Conservation (phyloP, 2,329 filamentous ascomycete genomes). For the Neopestalotiopsis clavispora region DNA sequence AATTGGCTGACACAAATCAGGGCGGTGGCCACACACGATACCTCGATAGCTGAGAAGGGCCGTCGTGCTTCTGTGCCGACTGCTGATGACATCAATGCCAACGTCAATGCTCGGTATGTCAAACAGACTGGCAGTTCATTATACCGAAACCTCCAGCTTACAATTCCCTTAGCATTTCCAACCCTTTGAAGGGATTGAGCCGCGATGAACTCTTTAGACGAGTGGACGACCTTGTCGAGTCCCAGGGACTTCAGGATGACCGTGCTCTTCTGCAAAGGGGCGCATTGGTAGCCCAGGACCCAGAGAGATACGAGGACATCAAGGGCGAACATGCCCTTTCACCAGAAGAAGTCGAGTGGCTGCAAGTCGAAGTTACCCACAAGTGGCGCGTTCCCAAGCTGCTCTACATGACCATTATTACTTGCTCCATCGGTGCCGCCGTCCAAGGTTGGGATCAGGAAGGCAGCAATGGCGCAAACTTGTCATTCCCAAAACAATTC, state of each 20-base stretch:
- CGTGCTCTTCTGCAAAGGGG: conserved; percentile 26
- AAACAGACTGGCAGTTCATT: neutral
- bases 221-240: conserved; percentile 42
- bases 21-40: conserved; percentile 23
- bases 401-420: conserved; percentile 67
- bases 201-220: conserved; percentile 53
- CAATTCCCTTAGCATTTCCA: conserved; percentile 47
- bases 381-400: conserved; percentile 70
- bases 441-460: conserved; percentile 54
- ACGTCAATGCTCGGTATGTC: conserved; percentile 51
- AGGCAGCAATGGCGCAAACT: conserved; percentile 44
- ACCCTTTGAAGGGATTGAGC: conserved; percentile 61
- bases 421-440: conserved; percentile 49
- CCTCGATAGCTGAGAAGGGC: conserved; percentile 42
- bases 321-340: conserved; percentile 54
- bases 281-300: conserved; percentile 41
- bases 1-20: conserved; percentile 11
- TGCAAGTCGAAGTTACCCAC: conserved; percentile 64
- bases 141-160: conserved; percentile 18
- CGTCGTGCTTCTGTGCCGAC: conserved; percentile 34
- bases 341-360: conserved; percentile 57
- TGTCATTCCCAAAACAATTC: conserved; percentile 49
- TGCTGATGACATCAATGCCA: conserved; percentile 48
- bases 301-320: conserved; percentile 52
- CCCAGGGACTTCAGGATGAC: conserved; percentile 23